Percentiles rank a stretch among this genome's conserved stretches.
Conservation (phyloP, 805 yeast species). For the Zygoascus flipseniorum region DNA sequence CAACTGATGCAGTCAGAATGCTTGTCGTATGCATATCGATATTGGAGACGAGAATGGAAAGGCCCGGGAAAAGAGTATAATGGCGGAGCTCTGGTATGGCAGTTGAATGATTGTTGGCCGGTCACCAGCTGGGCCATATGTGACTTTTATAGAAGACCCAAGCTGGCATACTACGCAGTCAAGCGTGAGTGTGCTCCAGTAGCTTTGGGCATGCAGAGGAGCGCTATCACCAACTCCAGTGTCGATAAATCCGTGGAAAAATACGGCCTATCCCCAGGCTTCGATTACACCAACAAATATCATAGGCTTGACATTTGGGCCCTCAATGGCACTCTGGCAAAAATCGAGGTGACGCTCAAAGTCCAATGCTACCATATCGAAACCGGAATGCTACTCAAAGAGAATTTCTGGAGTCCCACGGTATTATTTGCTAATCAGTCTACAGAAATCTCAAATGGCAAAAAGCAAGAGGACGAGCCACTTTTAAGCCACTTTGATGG, state of each 20-base stretch:
- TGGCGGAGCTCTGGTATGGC: constrained; percentile 48
- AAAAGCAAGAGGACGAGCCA: constrained; percentile 7
- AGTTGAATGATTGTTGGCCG: constrained; percentile 47
- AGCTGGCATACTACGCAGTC: constrained; percentile 40
- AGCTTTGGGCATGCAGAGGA: constrained; percentile 31
- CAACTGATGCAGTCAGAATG: constrained; percentile 47
- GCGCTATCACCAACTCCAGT: constrained; percentile 14
- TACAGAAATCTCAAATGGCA: constrained; percentile 24
- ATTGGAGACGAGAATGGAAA: constrained; percentile 42
- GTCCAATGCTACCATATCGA: constrained; percentile 28
- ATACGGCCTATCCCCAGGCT: constrained; percentile 1
- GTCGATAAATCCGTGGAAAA: constrained; percentile 27
- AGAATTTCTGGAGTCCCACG: constrained; percentile 1
- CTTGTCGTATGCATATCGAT: constrained; percentile 36
- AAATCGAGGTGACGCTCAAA: constrained; percentile 20
- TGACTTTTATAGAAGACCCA: constrained; percentile 36
- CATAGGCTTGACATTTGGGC: constrained; percentile 36
- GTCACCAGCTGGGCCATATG: constrained; percentile 42
- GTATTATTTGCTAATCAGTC: constrained; percentile 24
- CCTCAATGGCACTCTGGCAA: constrained; percentile 26
- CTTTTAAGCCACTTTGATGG: constrained; percentile 14
- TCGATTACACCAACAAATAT: background rate
- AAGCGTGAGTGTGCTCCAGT: constrained; percentile 34
- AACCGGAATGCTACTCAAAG: constrained; percentile 26
- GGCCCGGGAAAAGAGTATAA: constrained; percentile 28